Conservation (phyloP, 2,329 filamentous ascomycete species). For the Monilinia fructicola region DNA sequence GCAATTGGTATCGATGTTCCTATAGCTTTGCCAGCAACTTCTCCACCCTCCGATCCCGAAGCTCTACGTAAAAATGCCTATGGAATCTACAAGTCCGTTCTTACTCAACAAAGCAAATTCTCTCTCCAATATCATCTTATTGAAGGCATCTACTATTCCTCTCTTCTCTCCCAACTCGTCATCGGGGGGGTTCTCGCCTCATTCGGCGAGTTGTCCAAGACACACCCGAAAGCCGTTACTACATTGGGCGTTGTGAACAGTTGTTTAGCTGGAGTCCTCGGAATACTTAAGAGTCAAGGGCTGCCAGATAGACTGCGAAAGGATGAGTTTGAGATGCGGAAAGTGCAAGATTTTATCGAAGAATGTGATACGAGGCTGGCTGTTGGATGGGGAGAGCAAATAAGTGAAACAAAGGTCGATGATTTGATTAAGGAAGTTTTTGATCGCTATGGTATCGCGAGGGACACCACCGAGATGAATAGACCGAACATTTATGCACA, state of each 20-base stretch:
- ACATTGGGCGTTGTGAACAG: slow-evolving; percentile 63
- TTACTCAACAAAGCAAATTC: slow-evolving; percentile 41
- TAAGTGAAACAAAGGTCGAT: slow-evolving; percentile 31
- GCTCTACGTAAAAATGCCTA: slow-evolving; percentile 26
- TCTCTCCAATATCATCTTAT: slow-evolving; percentile 42
- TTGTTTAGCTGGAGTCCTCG: slow-evolving; percentile 60
- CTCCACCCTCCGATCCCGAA: slow-evolving; percentile 29
- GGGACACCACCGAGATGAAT: slow-evolving; percentile 37
- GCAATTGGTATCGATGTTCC: slow-evolving; percentile 15
- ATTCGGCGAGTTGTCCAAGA: slow-evolving; percentile 47
- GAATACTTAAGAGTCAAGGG: slow-evolving; percentile 53
- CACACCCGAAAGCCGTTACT: slow-evolving; percentile 54
- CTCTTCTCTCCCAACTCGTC: slow-evolving; percentile 49
- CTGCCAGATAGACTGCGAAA: slow-evolving; percentile 49
- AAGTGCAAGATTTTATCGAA: slow-evolving; percentile 55
- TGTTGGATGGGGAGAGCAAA: slow-evolving; percentile 27
- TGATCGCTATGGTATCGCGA: slow-evolving; percentile 35
- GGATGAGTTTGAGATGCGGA: slow-evolving; percentile 48
- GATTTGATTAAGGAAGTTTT: slow-evolving; percentile 33
- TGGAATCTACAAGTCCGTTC: slow-evolving; percentile 44
- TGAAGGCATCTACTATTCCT: slow-evolving; percentile 44
- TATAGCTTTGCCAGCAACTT: not conserved
- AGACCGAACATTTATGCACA: slow-evolving; percentile 34
- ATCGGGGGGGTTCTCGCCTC: slow-evolving; percentile 50
- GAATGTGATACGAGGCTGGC: slow-evolving; percentile 51